Conservation (phyloP, 2,329 filamentous ascomycete species). For the Fusarium sp. region DNA sequence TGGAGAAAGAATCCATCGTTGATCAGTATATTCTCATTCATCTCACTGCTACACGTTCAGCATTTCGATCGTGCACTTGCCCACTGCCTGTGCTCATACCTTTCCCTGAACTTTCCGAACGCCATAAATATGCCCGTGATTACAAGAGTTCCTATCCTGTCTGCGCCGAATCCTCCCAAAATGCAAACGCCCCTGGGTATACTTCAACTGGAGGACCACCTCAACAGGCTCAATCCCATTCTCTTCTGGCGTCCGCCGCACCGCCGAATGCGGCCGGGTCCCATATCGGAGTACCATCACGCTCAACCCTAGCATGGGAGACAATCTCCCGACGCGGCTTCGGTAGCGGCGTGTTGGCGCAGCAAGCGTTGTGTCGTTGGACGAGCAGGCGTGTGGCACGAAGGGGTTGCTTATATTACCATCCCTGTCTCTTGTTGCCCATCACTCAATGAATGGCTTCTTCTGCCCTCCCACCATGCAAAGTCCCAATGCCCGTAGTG, state of each 20-base stretch:
- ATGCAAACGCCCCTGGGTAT: slow-evolving; percentile 46
- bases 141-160: slow-evolving; percentile 26
- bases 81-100: slow-evolving; percentile 45
- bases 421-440: slow-evolving; percentile 7
- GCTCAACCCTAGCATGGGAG: slow-evolving; percentile 30
- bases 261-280: slow-evolving; percentile 14
- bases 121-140: slow-evolving; percentile 43
- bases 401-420: slow-evolving; percentile 28
- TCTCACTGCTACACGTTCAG: slow-evolving; percentile 17
- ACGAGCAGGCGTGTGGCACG: slow-evolving; percentile 23
- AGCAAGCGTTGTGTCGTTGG: slow-evolving; percentile 16
- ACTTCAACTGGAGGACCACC: slow-evolving; percentile 28
- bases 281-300: slow-evolving; percentile 12
- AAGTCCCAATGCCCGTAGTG: slow-evolving; percentile 69
- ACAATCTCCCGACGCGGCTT: slow-evolving; percentile 34
- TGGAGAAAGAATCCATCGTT: not conserved
- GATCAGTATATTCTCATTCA: slow-evolving; percentile 33
- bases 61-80: slow-evolving; percentile 42
- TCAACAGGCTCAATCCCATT: slow-evolving; percentile 10
- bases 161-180: slow-evolving; percentile 37
- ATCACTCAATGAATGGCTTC: slow-evolving; percentile 72
- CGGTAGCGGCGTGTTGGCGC: slow-evolving; percentile 27
- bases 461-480: slow-evolving; percentile 72
- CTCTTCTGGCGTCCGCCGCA: slow-evolving; percentile 8
- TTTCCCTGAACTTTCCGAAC: slow-evolving; percentile 33